Evolutionary conservation across 345 rosid species (phyloP), one percentile per base, ranked within the genome.

Genomic region (Triadica sebifera): DNA sequence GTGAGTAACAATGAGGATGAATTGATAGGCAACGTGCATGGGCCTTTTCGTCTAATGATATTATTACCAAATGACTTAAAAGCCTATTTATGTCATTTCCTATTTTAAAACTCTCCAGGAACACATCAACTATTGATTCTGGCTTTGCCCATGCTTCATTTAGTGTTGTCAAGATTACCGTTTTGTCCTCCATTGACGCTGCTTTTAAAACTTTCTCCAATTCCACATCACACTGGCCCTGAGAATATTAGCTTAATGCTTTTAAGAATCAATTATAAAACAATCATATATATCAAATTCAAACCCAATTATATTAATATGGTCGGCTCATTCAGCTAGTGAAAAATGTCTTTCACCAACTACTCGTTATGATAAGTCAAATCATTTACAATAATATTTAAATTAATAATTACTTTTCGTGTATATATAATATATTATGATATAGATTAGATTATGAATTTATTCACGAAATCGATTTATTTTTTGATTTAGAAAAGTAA

Each of bases 81-180:
- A 88, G 85, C 43, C 73, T 69, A 6, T 56, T 20, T 4, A 93
- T 91, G 53, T 84, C 77, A 25, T 85, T 77, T 37, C 97, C 93
- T 0, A 76, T 68, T 16, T 64, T 63, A 65, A 89, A 88, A 70
- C 93, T 84, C 70, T 86, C 83, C 69, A 91, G 68, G 79, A 91
- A 89, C 8, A 91, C 47, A 47, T 91, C 97, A 55, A 88, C 55
- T 59, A 87, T 57, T 4, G 96, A 88, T 15, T 71, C 75, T 8
- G 91, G 85, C 69, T 84, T 81, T 17, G 90, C 86, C 93, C 97
- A 91, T 43, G 92, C 93, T 58, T 82, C 78, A 38, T 89, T 91
- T 73, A 87, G 47, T 17, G 93, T 88, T 29, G 92, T 89, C 59
- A 91, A 5, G 19, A 91, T 88, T 15, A 91, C 89, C 6, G 97